Base-by-base conservation (phyloP, 768 basidiomycete species). In the Leccinum subgranulosum region DNA sequence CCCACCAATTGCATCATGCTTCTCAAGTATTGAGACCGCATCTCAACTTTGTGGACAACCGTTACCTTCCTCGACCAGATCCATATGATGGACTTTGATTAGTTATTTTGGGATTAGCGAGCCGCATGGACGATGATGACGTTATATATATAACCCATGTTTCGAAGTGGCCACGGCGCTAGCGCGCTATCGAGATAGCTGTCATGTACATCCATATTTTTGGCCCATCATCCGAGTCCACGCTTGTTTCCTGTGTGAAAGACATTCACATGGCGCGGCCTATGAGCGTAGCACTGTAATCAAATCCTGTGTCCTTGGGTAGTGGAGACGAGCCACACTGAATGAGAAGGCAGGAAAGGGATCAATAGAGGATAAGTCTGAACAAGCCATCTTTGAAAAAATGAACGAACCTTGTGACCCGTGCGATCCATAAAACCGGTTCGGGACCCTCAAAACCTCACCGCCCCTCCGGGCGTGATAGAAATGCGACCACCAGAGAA, bases 11-110 rank as follows among this genome's bases (percentile, higher is more conserved):
- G 8, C 60, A 46, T 17, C 50, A 61, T 17, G 60, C 53, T 39
- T 64, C 69, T 48, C 50, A n/a, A 28, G 53, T 47, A 21, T 43
- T 69, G 48, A 60, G 49, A 34, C 61, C 66, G 23, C 41, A 65
- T 31, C 51, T 69, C 48, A 59, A 45, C 19, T 62, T 59, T 46
- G 47, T 60, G 1, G 69, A 71, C 36, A 68, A 71, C 12, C 63
- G 69, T n/a, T 47, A 63, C 48, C 61, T 71, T 19, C 66, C 69
- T 51, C 66, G 66, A 21, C 71, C 69, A 17, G 65, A 72, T 51
- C 69, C 59, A 10, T 73, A 71, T 49, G 67, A 73, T 50, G 69
- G 69, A 46, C 61, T 72, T 48, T 70, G 50, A 70, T 54, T 23
- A 7, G 9, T 51, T 33, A 33, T 17, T 48, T 5, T 15, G 17